Percentiles rank a stretch among this genome's conserved stretches.
These are phyloP conservation scores for Auriscalpium vulgare DNA, from an alignment of 768 basidiomycete genomes.

Conservation along the genomic window DNA sequence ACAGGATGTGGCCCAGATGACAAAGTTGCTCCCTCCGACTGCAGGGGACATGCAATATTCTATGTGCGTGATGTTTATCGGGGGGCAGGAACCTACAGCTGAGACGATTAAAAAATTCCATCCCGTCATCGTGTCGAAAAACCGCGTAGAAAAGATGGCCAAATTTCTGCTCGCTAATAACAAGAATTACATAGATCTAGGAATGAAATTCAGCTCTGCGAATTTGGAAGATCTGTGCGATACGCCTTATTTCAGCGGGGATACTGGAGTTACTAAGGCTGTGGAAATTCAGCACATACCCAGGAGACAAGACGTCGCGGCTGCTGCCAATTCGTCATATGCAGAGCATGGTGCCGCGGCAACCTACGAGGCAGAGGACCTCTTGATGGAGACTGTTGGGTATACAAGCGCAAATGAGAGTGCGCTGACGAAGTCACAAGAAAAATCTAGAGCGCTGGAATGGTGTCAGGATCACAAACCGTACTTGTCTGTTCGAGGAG, in stretches of 20 bases:
- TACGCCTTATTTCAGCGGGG: not conserved
- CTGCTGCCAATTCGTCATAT: not conserved
- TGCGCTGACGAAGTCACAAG: not conserved
- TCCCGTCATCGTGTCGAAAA: not conserved
- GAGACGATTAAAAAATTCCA: not conserved
- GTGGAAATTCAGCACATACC: not conserved
- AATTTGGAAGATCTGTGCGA: not conserved
- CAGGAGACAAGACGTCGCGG: not conserved
- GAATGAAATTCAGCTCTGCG: not conserved
- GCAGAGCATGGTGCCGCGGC: not conserved
- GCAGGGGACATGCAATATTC: not conserved
- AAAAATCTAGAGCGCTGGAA: not conserved
- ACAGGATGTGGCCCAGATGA: not conserved
- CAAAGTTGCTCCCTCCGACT: not conserved
- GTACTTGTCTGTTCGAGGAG: not conserved
- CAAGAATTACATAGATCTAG: not conserved
- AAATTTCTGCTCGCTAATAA: not conserved
- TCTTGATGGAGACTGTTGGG: not conserved
- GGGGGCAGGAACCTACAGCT: not conserved
- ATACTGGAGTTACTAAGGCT: not conserved
- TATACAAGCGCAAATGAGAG: not conserved
- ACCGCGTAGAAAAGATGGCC: not conserved
- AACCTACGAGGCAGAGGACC: not conserved
- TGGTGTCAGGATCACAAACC: not conserved
- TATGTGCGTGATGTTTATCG: not conserved